These are phyloP conservation scores for Fusarium virguliforme DNA, from an alignment of 2,329 filamentous ascomycete genomes.

Conservation along the genomic window DNA sequence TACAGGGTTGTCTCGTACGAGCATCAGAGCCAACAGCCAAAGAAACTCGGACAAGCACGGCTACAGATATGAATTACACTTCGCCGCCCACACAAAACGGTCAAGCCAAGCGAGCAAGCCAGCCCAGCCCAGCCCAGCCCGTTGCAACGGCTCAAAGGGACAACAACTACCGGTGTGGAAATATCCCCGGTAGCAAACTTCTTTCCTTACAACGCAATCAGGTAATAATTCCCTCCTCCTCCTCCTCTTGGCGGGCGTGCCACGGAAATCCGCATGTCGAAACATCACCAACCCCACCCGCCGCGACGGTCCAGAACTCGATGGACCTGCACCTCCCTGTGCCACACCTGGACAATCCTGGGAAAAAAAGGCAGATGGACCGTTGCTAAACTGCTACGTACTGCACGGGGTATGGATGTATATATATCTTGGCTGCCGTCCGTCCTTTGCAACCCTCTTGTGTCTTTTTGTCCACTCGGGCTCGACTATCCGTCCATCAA, in stretches of 20 bases:
- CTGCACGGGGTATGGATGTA: slow-evolving; percentile 2
- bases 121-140: background rate
- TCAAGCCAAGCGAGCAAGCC: slow-evolving; percentile 5
- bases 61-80: background rate
- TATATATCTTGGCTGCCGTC: slow-evolving; percentile 42
- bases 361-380: slow-evolving; percentile 29
- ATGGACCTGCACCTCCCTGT: slow-evolving; percentile 52
- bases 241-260: slow-evolving; percentile 28
- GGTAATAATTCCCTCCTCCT: slow-evolving; percentile 17
- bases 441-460: slow-evolving; percentile 7
- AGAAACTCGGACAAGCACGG: background rate
- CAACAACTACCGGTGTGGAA: background rate
- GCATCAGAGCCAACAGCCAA: no score
- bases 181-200: background rate
- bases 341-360: slow-evolving; percentile 47
- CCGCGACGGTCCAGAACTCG: slow-evolving; percentile 51
- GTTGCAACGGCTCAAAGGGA: background rate
- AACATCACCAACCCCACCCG: slow-evolving; percentile 45
- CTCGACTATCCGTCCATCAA: background rate
- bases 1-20: background rate
- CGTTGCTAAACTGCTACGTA: slow-evolving; percentile 12
- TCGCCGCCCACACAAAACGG: background rate
- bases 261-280: slow-evolving; percentile 34
- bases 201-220: background rate
- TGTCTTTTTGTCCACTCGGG: background rate